Base-by-base conservation (phyloP, 805 yeast genomes). In the Millerozyma miso region DNA sequence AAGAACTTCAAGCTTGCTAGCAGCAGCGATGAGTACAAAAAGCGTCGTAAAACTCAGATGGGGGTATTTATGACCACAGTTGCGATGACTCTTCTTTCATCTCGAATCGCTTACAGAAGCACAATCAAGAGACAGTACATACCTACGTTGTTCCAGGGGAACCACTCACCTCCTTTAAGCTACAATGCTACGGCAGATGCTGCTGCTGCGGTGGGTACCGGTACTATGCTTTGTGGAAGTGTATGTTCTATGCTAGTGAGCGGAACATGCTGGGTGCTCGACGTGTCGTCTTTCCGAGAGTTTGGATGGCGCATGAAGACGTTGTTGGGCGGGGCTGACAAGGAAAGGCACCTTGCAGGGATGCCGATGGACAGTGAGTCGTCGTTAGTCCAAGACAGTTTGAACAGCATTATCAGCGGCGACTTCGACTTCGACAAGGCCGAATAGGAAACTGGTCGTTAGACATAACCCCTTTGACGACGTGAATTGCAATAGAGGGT, bases 171-270 rank as follows among this genome's bases (percentile, higher is more conserved):
- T 2, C 96, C 96, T 4, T 72, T 80, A n/a, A 56, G 71, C 33
- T 85, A 83, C 55, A 83, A 85, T 23, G 81, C 86, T 58, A 80
- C 86, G 47, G 77, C 80, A 42, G 96, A 89, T 59, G 96, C 96
- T 1, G 78, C 88, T 29, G 80, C 81, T 33, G 97, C 97, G 0
- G 88, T 90, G 2, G 79, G 83, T 0, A 83, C 86, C 33, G 95
- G 96, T 1, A 79, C 96, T 0, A 63, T 85, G 37, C 65, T 90
- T 14, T 86, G 96, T 2, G 74, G 81, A 0, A 76, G 88, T 1
- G 78, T 88, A 0, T 76, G 84, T 52, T 76, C 87, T 1, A 86
- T 87, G 88, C 63, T 79, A 3, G 68, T 81, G 1, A 77, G 86
- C 33, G 95, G 95, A 2, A 71, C 80, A 2, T 81, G 88, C 54